phyloP scores from a whole-genome alignment of 768 basidiomycete species.

The Porphyrellus cyaneotinctus region DNA sequence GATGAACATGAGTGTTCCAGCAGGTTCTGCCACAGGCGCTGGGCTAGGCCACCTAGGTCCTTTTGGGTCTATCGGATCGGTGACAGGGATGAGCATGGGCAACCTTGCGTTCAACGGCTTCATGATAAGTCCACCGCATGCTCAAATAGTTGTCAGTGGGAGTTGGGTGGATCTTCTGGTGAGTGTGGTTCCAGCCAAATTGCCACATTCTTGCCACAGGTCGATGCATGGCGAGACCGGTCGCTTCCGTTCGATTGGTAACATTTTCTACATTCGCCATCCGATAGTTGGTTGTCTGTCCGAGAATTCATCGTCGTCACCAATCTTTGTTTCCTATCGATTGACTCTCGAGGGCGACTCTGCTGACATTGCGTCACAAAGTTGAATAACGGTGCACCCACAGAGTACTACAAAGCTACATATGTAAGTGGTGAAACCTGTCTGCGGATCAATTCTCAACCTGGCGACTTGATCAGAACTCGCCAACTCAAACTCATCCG shows the following conservation, averaged over 20 bases:
- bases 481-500: slow-evolving; percentile 64
- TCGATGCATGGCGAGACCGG: not conserved
- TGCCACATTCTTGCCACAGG: not conserved
- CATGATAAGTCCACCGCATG: slow-evolving; percentile 22
- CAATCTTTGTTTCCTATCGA: not conserved
- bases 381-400: slow-evolving; percentile 51
- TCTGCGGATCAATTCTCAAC: not conserved
- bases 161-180: slow-evolving; percentile 33
- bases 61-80: slow-evolving; percentile 22
- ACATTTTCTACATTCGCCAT: not conserved
- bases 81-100: slow-evolving; percentile 21
- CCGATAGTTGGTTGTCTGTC: not conserved
- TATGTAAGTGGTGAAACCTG: slow-evolving; percentile 47
- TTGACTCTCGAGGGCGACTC: not conserved
- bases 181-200: slow-evolving; percentile 10
- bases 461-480: slow-evolving; percentile 41
- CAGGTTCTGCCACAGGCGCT: slow-evolving; percentile 8
- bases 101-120: slow-evolving; percentile 25
- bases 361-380: slow-evolving; percentile 28
- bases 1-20: slow-evolving; percentile 20
- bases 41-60: slow-evolving; percentile 23
- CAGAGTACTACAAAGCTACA: slow-evolving; percentile 63
- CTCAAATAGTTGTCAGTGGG: slow-evolving; percentile 14
- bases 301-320: too few relatives aligned
- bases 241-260: not conserved